Conservation (phyloP, 768 basidiomycete species). For the Cystofilobasidium ferigula region DNA sequence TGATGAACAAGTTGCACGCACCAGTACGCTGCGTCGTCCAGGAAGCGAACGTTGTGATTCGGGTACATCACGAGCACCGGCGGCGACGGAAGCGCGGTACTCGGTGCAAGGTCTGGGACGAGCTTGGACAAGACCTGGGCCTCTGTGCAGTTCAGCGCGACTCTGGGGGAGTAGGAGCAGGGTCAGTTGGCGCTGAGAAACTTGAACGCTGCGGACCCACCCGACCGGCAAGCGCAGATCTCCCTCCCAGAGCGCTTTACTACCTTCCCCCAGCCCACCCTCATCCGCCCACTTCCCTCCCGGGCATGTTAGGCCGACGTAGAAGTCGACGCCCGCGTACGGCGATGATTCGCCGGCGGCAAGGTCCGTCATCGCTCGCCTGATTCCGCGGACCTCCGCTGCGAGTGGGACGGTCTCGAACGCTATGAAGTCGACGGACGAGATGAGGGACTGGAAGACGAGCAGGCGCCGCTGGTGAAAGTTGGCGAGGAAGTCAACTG, state of each 20-base stretch:
- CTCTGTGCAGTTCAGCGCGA: slow-evolving; percentile 24
- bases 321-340: slow-evolving; percentile 13
- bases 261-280: slow-evolving; percentile 11
- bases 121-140: slow-evolving; percentile 1
- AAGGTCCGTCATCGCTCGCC: slow-evolving; percentile 49
- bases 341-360: not conserved
- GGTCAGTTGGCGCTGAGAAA: not conserved
- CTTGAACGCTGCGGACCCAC: slow-evolving; percentile 4
- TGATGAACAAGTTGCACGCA: too few relatives aligned
- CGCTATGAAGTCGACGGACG: slow-evolving; percentile 51
- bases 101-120: slow-evolving; percentile 7
- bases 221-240: slow-evolving; percentile 14
- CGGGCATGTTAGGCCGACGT: slow-evolving; percentile 19
- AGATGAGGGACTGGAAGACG: slow-evolving; percentile 41
- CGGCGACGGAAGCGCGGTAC: not conserved
- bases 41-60: slow-evolving; percentile 23
- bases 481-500: slow-evolving; percentile 47
- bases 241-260: slow-evolving; percentile 22
- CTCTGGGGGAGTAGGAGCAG: not conserved
- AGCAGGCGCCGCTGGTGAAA: slow-evolving; percentile 58
- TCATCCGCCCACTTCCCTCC: slow-evolving; percentile 23
- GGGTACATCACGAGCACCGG: slow-evolving; percentile 19
- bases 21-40: slow-evolving; percentile 23
- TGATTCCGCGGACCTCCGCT: slow-evolving; percentile 56
- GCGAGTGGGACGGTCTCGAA: slow-evolving; percentile 69